Evolutionary conservation across 208 protist species (phyloP).

Genomic region (Trypanosoma avium): DNA sequence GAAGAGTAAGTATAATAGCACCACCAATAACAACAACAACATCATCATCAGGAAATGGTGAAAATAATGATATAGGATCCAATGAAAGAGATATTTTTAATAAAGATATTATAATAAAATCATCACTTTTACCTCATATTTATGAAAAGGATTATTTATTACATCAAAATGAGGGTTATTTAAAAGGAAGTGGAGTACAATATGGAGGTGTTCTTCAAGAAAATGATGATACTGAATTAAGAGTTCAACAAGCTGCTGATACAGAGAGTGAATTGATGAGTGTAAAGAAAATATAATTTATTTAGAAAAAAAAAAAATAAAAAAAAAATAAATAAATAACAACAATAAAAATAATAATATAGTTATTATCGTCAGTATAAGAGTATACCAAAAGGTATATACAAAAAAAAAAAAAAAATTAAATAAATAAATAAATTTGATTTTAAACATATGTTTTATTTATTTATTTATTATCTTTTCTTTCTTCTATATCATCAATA

Average conservation of each 20-base stretch:
- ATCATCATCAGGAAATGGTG: background rate
- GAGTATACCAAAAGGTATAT: too few relatives aligned
- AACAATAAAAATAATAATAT: too few relatives aligned
- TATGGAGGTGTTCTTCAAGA: background rate
- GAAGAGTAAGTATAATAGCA: background rate
- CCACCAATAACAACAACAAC: too few relatives aligned
- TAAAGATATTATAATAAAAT: too few relatives aligned
- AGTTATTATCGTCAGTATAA: too few relatives aligned
- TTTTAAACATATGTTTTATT: background rate
- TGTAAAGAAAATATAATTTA: too few relatives aligned
- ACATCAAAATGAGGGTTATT: background rate
- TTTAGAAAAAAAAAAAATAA: too few relatives aligned
- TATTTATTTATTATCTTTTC: background rate
- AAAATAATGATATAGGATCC: background rate
- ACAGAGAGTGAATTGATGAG: too few relatives aligned
- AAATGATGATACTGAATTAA: background rate
- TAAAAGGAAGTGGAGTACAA: background rate
- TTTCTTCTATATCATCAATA: too few relatives aligned
- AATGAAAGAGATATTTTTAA: too few relatives aligned
- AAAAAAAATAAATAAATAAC: too few relatives aligned
- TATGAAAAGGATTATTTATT: background rate
- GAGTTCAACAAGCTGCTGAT: background rate
- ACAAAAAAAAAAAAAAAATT: background rate
- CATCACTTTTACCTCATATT: background rate
- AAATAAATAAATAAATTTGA: background rate